A percentile compares a stretch with the other conserved stretches of the same genome.
These are phyloP conservation scores for Ilyonectria sp. DNA, from an alignment of 2,329 filamentous ascomycete species.

Conservation along the genomic window DNA sequence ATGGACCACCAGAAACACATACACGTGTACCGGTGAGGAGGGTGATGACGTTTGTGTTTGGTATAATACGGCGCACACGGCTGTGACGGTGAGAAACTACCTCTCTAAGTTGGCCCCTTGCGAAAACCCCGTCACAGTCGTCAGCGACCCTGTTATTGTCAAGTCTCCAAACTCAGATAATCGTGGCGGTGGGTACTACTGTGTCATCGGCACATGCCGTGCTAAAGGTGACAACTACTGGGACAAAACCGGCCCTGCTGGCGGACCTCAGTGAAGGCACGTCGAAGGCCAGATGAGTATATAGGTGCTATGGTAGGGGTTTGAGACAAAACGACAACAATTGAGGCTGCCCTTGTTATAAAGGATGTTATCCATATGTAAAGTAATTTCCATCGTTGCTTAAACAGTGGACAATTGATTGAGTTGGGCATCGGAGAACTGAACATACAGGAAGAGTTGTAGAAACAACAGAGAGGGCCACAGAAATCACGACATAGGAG, in stretches of 20 bases:
- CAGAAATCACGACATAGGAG: too few species aligned
- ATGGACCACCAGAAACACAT: slow-evolving; percentile 24
- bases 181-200: slow-evolving; percentile 27
- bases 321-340: too few species aligned
- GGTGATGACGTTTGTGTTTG: slow-evolving; percentile 24
- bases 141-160: slow-evolving; percentile 8
- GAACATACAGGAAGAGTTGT: too few species aligned
- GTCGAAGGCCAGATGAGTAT: too few species aligned
- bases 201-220: slow-evolving; percentile 19
- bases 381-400: too few species aligned
- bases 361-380: too few species aligned
- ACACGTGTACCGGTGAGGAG: slow-evolving; percentile 14
- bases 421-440: too few species aligned
- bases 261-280: slow-evolving; percentile 4
- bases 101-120: not conserved
- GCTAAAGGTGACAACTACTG: slow-evolving; percentile 23
- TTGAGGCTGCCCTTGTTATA: too few species aligned
- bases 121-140: not conserved
- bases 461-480: too few species aligned
- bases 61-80: slow-evolving; percentile 29
- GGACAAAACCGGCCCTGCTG: slow-evolving; percentile 22
- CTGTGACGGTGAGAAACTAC: slow-evolving; percentile 20
- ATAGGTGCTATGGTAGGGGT: too few species aligned
- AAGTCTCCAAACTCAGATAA: slow-evolving; percentile 27
- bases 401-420: too few species aligned